A percentile compares a stretch with the other conserved stretches of the same genome.
Conservation (phyloP, 768 basidiomycete species). For the Suillus subalutaceus region DNA sequence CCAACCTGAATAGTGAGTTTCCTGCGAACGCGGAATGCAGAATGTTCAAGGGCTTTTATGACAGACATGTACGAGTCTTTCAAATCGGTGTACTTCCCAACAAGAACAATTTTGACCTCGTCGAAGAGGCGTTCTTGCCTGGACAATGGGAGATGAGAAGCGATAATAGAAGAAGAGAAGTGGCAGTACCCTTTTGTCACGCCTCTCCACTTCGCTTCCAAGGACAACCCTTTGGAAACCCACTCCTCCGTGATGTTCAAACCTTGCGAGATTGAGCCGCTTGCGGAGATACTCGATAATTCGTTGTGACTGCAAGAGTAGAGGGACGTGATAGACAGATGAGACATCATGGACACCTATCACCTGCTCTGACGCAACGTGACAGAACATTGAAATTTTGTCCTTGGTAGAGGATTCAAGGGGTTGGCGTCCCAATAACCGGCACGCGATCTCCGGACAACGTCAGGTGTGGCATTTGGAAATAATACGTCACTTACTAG, state of each 20-base stretch:
- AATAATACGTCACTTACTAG: slow-evolving; percentile 52
- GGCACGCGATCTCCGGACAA: slow-evolving; percentile 81
- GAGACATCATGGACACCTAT: slow-evolving; percentile 95
- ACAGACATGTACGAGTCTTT: slow-evolving; percentile 99
- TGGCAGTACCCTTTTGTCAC: slow-evolving; percentile 71
- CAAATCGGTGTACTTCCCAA: slow-evolving; percentile 96
- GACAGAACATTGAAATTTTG: slow-evolving; percentile 99
- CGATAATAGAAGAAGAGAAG: not conserved
- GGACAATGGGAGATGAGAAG: slow-evolving; percentile 12
- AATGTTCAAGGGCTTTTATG: slow-evolving; percentile 94
- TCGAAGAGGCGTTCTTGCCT: slow-evolving; percentile 97
- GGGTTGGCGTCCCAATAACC: slow-evolving; percentile 77
- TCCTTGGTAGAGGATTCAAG: slow-evolving; percentile 85
- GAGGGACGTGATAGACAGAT: slow-evolving; percentile 96
- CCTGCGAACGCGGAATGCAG: slow-evolving; percentile 87
- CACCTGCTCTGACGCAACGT: slow-evolving; percentile 87
- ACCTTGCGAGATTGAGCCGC: slow-evolving; percentile 70
- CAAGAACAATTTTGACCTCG: slow-evolving; percentile 84
- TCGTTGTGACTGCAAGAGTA: slow-evolving; percentile 91
- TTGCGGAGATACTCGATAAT: slow-evolving; percentile 82
- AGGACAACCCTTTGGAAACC: slow-evolving; percentile 58
- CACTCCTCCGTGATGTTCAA: slow-evolving; percentile 58
- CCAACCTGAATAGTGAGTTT: slow-evolving; percentile 81
- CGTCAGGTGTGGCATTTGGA: slow-evolving; percentile 2
- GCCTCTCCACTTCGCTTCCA: slow-evolving; percentile 80